Evolutionary conservation across 768 basidiomycete species (phyloP).

Genomic region (Lentinula aciculospora): DNA sequence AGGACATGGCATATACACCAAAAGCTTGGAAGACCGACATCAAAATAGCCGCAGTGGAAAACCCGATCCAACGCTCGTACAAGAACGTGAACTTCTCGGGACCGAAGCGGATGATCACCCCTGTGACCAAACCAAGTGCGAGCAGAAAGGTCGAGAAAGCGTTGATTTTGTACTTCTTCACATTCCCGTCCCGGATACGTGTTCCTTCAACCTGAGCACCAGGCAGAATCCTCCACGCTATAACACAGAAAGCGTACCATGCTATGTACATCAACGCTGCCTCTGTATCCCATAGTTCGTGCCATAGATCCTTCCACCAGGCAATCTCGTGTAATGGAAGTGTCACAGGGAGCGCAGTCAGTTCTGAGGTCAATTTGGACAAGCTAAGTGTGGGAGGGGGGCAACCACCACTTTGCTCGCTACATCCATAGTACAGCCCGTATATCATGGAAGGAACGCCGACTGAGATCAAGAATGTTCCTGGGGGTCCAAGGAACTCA

Average conservation of each 20-base stretch:
- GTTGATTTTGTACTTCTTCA: constrained; percentile 90
- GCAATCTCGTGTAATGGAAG: constrained; percentile 38
- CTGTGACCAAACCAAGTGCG: constrained; percentile 65
- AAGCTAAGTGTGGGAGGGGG: constrained; percentile 38
- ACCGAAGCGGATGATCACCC: constrained; percentile 69
- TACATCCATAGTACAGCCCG: constrained; percentile 72
- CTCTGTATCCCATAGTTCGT: constrained; percentile 75
- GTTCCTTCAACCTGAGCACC: constrained; percentile 69
- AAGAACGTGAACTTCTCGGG: constrained; percentile 81
- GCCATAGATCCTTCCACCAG: constrained; percentile 77
- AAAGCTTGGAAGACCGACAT: constrained; percentile 76
- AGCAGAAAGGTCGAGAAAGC: constrained; percentile 87
- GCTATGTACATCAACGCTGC: constrained; percentile 71
- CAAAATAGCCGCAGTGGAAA: constrained; percentile 74
- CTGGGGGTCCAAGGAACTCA: constrained; percentile 81
- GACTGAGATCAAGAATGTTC: constrained; percentile 65
- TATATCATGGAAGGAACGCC: constrained; percentile 70
- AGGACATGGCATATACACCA: constrained; percentile 68
- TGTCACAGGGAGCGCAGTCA: constrained; percentile 30
- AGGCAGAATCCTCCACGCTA: constrained; percentile 76
- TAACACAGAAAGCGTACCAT: constrained; percentile 89
- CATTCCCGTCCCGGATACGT: constrained; percentile 66
- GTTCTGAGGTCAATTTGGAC: constrained; percentile 10
- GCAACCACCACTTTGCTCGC: constrained; percentile 65
- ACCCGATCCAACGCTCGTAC: constrained; percentile 89